These are phyloP conservation scores for Alternaria sp. DNA, from an alignment of 2,329 filamentous ascomycete species.

Conservation along the genomic window DNA sequence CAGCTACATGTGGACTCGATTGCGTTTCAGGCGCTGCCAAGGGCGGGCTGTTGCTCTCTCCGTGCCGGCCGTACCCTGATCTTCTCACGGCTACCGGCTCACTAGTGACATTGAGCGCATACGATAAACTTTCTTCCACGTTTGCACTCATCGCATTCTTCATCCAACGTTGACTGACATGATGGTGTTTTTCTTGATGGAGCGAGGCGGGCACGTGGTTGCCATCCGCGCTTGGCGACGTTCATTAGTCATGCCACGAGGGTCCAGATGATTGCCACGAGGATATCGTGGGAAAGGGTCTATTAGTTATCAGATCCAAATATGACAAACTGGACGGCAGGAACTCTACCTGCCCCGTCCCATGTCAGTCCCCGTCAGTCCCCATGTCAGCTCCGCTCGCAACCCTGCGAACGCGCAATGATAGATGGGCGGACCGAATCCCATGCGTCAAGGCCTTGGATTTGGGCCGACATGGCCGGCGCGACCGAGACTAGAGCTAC, in stretches of 20 bases:
- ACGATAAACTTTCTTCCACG: background rate
- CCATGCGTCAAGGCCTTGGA: background rate
- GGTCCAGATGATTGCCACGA: background rate
- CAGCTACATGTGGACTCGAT: background rate
- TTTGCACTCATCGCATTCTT: background rate
- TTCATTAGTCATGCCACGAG: background rate
- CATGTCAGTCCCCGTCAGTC: background rate
- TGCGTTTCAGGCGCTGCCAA: background rate
- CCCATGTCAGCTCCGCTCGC: background rate
- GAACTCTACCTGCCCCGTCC: background rate
- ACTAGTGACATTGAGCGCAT: background rate
- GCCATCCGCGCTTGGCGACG: background rate
- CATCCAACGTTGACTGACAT: background rate
- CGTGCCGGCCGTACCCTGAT: background rate
- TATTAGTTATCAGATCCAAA: background rate
- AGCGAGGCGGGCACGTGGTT: background rate
- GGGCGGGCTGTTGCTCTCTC: background rate
- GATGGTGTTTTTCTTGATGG: background rate
- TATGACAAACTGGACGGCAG: background rate
- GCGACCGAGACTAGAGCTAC: background rate
- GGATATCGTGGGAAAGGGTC: background rate
- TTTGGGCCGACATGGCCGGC: background rate
- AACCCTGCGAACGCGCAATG: background rate
- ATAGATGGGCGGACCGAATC: background rate
- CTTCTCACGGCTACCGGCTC: background rate